These are phyloP conservation scores for Cnidoscolus chayamansa DNA, from an alignment of 441 rosid species.

Conservation along the genomic window DNA sequence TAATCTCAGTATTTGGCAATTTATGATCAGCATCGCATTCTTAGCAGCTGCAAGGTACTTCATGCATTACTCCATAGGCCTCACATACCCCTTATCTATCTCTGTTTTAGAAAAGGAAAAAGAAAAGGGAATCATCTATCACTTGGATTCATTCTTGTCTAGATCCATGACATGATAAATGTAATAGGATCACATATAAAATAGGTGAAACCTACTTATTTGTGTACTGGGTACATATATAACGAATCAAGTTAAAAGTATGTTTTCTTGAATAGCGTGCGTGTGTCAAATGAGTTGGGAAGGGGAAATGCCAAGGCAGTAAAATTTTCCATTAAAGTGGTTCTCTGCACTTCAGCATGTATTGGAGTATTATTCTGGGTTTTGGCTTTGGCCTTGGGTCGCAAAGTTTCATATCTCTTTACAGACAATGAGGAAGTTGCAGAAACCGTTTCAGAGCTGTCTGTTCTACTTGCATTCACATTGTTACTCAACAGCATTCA, in stretches of 20 bases:
- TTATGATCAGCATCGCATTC: constrained; percentile 35
- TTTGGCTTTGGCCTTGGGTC: constrained; percentile 29
- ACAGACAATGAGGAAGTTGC: constrained; percentile 33
- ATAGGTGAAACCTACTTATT: not conserved
- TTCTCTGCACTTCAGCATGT: constrained; percentile 10
- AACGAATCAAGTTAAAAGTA: too few species aligned
- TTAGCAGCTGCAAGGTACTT: constrained; percentile 31
- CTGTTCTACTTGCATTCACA: constrained; percentile 41
- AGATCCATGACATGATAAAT: too few species aligned
- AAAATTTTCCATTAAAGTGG: constrained; percentile 34
- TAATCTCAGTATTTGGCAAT: constrained; percentile 46
- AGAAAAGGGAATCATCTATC: too few species aligned
- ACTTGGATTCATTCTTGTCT: too few species aligned
- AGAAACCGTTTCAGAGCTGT: constrained; percentile 36
- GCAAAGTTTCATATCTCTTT: constrained; percentile 30
- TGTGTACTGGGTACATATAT: not conserved
- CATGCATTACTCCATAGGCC: too few species aligned
- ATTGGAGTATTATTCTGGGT: constrained; percentile 34
- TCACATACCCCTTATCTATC: not conserved
- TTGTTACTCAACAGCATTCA: constrained; percentile 38
- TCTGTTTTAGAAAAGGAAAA: too few species aligned
- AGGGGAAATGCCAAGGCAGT: constrained; percentile 35
- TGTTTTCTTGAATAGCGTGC: constrained; percentile 28
- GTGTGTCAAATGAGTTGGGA: constrained; percentile 50
- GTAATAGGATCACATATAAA: too few species aligned